A percentile compares a stretch with the other conserved stretches of the same genome.
Conservation (phyloP, 2,329 filamentous ascomycete species). For the Geoglossum cookeanum region DNA sequence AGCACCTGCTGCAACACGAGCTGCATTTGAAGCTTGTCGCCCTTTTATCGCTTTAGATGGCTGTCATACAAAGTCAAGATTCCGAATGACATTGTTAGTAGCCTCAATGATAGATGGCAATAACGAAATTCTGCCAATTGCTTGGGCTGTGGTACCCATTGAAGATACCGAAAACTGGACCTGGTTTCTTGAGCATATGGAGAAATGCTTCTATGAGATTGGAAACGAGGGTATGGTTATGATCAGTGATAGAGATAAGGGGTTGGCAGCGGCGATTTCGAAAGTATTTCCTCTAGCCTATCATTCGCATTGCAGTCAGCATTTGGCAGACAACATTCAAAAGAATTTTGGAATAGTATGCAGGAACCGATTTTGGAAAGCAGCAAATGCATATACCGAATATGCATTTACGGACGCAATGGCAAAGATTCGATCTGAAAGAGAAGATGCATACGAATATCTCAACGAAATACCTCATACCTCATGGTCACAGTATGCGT, state of each 20-base stretch:
- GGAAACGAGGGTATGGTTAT: background rate
- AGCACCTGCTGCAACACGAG: background rate
- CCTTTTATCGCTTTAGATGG: background rate
- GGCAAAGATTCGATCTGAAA: background rate
- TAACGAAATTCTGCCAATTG: background rate
- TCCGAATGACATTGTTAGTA: background rate
- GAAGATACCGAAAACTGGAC: background rate
- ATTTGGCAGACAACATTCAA: background rate
- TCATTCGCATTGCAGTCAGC: background rate
- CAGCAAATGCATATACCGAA: background rate
- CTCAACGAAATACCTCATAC: background rate
- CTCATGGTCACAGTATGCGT: background rate
- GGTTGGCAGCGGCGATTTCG: background rate
- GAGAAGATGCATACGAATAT: background rate
- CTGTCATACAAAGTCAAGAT: background rate
- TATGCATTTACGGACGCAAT: background rate
- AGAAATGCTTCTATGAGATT: background rate
- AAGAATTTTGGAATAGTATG: background rate
- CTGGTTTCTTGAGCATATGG: background rate
- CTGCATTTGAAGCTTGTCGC: background rate
- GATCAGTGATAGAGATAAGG: background rate
- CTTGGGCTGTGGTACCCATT: background rate
- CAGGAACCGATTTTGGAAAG: background rate
- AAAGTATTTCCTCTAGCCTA: background rate
- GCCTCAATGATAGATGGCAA: background rate